Base-by-base conservation (phyloP, 2,329 filamentous ascomycete genomes). In the Xylariaceae sp. region DNA sequence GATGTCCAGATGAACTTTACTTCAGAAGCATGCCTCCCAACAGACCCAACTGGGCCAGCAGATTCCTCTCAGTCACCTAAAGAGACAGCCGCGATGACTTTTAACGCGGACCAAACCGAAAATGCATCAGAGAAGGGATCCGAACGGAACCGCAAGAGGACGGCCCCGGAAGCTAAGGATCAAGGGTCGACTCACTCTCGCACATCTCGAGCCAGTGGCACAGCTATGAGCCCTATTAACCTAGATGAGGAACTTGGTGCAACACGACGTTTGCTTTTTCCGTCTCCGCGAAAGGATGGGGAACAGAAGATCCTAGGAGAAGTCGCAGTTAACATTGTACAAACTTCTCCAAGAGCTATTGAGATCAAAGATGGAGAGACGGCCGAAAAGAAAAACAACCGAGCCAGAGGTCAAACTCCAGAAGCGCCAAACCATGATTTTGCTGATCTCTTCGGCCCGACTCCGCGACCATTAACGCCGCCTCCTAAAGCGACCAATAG, bases 201-300 rank as follows among this genome's bases (percentile, higher is more conserved):
- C 58, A 77, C 76, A 59, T 82, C 81, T n/a, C 71, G 76, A 60
- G 79, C 76, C 24, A 80, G 75, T 55, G 84, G 83, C 39, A 83
- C 81, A 24, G 79, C 76, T 13, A 73, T 81, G 42, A 85, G 79
- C 61, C 83, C 84, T 13, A 82, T 86, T 27, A 73, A 78, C 23
- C 60, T 82, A 5, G 78, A 79, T 27, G 75, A 81, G 33, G 77
- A 79, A 27, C 73, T 81, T 43, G 83, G 81, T 27, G 73, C 69
- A 45, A 92, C 88, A 0, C 81, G 88, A 55, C 80, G 91, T 53
- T 72, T 92, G 2, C 77, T 94, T 1, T 94, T 94, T 65, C 88
- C 90, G 1, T 92, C 88, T 0, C 89, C 89, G 2, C 80, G 85
- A 36, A 88, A 87, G 60, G 81, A 84, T 24, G 82, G 81, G 29